phyloP scores from a whole-genome alignment of 495 filamentous ascomycete species.

The Penicillium cataractarum region DNA sequence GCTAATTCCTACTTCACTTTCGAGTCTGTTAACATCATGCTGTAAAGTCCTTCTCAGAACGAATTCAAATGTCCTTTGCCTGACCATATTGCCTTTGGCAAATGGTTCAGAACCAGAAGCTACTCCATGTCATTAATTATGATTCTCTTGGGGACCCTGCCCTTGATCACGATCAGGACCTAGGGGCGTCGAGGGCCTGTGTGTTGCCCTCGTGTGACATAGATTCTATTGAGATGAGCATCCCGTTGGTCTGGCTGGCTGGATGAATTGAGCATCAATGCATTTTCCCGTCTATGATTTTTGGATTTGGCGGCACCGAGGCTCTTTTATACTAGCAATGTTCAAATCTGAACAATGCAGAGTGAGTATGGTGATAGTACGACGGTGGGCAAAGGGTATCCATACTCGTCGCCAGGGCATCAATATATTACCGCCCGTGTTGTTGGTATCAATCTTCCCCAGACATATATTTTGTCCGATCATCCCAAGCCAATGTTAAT shows the following conservation, averaged over 20 bases:
- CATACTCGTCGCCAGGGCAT: no score
- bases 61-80: no score
- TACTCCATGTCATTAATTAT: no score
- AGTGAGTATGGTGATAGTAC: no score
- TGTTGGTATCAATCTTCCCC: no score
- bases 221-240: background rate
- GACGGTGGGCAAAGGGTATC: no score
- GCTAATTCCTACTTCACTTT: background rate
- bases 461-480: background rate
- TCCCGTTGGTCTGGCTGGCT: background rate
- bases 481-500: background rate
- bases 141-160: background rate
- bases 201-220: background rate
- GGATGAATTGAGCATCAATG: background rate
- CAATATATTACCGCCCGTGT: no score
- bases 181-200: background rate
- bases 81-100: no score
- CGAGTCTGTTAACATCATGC: background rate
- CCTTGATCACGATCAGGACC: no score
- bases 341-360: background rate
- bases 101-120: no score
- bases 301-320: background rate
- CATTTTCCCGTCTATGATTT: background rate
- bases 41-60: no score
- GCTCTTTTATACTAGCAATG: background rate